phyloP scores from a whole-genome alignment of 2,329 filamentous ascomycete species.

The Penicillium sp. region DNA sequence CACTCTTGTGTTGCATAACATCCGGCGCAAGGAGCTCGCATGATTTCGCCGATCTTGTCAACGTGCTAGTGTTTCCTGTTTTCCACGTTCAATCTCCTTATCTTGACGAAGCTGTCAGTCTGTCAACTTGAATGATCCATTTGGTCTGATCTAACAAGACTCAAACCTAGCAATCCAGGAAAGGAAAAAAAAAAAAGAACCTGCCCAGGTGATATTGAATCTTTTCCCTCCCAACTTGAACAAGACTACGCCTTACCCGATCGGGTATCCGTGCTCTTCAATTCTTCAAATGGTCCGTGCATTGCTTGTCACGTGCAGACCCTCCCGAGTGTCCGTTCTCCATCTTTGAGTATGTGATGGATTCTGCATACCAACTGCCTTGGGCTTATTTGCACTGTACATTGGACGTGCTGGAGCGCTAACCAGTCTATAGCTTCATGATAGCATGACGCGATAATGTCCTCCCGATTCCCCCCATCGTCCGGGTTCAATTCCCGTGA shows the following conservation, averaged over 20 bases:
- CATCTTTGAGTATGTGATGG: slow-evolving; percentile 4
- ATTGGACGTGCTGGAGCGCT: slow-evolving; percentile 20
- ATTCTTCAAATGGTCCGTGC: slow-evolving; percentile 11
- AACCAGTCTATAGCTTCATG: slow-evolving; percentile 37
- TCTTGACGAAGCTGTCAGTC: background rate
- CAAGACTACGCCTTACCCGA: slow-evolving; percentile 8
- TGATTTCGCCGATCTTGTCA: slow-evolving; percentile 4
- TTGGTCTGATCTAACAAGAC: background rate
- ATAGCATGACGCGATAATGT: slow-evolving; percentile 48
- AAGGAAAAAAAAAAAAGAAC: background rate
- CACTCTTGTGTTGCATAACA: background rate
- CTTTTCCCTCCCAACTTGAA: background rate
- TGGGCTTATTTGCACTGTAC: slow-evolving; percentile 1
- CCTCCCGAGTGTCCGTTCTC: slow-evolving; percentile 7
- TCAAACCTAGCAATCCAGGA: background rate
- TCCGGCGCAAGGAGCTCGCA: slow-evolving; percentile 8
- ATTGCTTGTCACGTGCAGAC: slow-evolving; percentile 6
- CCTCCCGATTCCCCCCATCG: slow-evolving; percentile 63
- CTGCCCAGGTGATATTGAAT: background rate
- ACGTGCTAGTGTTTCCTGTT: background rate
- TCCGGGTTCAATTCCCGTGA: slow-evolving; percentile 65
- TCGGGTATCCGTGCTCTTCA: slow-evolving; percentile 5
- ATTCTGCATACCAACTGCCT: slow-evolving; percentile 12
- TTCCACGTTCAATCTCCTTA: background rate
- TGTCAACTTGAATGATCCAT: background rate